Evolutionary conservation across 129 eudicot species (phyloP), one percentile per base, ranked within the genome.

Genomic region (Tanacetum coccineum): DNA sequence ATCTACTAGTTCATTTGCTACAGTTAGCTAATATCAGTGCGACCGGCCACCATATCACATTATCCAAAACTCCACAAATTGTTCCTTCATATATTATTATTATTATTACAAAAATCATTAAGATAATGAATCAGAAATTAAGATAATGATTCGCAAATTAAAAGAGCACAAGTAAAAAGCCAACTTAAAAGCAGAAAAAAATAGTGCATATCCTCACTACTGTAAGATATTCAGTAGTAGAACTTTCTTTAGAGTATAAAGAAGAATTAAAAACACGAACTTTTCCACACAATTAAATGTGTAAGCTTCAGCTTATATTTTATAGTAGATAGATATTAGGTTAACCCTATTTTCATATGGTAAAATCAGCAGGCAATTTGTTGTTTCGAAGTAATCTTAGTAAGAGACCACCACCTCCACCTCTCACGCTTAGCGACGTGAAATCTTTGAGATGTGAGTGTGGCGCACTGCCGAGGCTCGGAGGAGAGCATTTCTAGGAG

Each of bases 321-420:
- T 22, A 47, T 47, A 30, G 70, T 65, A 47, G 45, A 65, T 46
- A 20, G 42, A 36, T 36, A 36, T 65, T 25, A 65, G 52, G 50
- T 14, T 18, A 65, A 48, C 50, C 3, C 10, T n/a, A 6, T 3
- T 48, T 65, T 47, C 57, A 46, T 48, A 65, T 25, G 17, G 56
- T 47, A 32, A 26, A 65, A 21, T 65, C 70, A 65, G 59, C 70
- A 48, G 58, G 14, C 70, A 65, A 8, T 25, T 22, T 22, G 14
- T 47, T 47, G 56, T 25, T 65, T 65, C 45, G 4, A 66, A 62
- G 42, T 68, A 3, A 56, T 14, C 44, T 56, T 14, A n/a, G 44
- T 22, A 25, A n/a, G n/a, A n/a, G n/a, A n/a, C n/a, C n/a, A n/a
- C n/a, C n/a, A n/a, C n/a, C n/a, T n/a, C n/a, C n/a, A n/a, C n/a